Conservation (phyloP, 2,329 filamentous ascomycete species). For the Pseudogymnoascus sp. region DNA sequence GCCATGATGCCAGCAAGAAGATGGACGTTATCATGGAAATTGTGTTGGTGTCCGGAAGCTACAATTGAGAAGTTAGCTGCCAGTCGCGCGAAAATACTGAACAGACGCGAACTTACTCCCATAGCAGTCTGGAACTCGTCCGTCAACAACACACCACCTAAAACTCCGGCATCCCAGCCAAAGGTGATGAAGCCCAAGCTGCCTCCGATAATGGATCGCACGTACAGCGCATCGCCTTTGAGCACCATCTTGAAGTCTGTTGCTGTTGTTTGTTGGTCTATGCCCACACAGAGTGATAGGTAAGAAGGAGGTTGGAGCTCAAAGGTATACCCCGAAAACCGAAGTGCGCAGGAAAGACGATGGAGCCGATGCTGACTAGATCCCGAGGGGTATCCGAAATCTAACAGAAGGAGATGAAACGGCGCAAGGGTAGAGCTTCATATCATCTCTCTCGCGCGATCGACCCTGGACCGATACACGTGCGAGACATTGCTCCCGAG, state of each 20-base stretch:
- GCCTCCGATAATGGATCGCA: neutral
- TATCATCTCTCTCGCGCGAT: conserved; percentile 11
- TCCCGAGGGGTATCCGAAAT: neutral
- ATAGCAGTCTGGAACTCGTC: conserved; percentile 27
- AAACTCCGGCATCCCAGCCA: conserved; percentile 30
- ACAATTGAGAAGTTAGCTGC: neutral
- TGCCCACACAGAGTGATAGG: neutral
- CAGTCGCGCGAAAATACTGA: neutral
- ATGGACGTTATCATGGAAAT: conserved; percentile 26
- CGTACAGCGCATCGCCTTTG: conserved; percentile 1
- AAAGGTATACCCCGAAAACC: neutral
- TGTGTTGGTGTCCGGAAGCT: conserved; percentile 22
- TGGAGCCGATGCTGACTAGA: neutral
- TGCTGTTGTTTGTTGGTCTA: neutral
- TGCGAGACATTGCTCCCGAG: conserved; percentile 12
- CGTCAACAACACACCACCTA: conserved; percentile 27
- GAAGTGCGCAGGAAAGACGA: neutral
- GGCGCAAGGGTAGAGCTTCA: neutral
- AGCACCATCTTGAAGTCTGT: conserved; percentile 2
- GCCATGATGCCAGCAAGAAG: conserved; percentile 26
- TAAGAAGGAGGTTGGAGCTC: neutral
- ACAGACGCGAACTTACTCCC: conserved; percentile 18
- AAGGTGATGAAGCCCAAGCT: conserved; percentile 28
- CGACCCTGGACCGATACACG: conserved; percentile 14
- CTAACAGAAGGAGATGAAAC: neutral